Evolutionary conservation across 2,329 filamentous ascomycete genomes (phyloP).

Genomic region (Tolypocladium sp.): DNA sequence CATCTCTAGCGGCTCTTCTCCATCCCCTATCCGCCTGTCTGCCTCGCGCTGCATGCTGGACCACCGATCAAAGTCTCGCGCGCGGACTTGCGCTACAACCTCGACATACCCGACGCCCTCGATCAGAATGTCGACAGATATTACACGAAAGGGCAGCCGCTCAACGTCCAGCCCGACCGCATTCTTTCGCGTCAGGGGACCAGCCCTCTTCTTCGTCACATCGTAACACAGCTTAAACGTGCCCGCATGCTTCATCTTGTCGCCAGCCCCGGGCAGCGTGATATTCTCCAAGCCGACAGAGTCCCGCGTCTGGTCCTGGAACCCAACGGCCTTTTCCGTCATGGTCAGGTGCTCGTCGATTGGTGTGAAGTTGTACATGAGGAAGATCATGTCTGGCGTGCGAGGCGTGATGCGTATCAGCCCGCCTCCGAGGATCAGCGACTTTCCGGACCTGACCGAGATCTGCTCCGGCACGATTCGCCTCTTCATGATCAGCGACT

Average conservation of each 20-base stretch:
- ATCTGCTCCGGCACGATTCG: conserved; percentile 66
- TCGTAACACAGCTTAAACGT: conserved; percentile 69
- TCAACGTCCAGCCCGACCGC: conserved; percentile 57
- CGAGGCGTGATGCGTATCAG: conserved; percentile 79
- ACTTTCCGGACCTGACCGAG: conserved; percentile 66
- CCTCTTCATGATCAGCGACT: conserved; percentile 67
- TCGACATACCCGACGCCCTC: conserved; percentile 95
- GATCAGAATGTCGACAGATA: conserved; percentile 76
- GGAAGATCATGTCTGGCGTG: conserved; percentile 49
- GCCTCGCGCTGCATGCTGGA: conserved; percentile 7
- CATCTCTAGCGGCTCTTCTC: conserved; percentile 1
- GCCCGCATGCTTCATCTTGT: conserved; percentile 60
- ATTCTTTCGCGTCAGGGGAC: conserved; percentile 56
- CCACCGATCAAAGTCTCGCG: conserved; percentile 28
- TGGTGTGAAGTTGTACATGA: conserved; percentile 83
- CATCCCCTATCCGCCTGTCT: conserved; percentile 10
- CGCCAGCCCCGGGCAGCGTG: conserved; percentile 45
- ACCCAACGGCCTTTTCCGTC: conserved; percentile 68
- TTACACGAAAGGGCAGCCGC: conserved; percentile 67
- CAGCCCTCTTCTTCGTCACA: conserved; percentile 71
- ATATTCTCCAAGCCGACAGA: conserved; percentile 54
- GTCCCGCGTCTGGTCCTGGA: conserved; percentile 56
- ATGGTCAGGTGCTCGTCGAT: conserved; percentile 67
- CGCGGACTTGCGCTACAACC: conserved; percentile 70
- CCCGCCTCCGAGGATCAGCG: conserved; percentile 68